These are phyloP conservation scores for Pseudogymnoascus pannorum DNA, from an alignment of 2,329 filamentous ascomycete genomes.

Conservation along the genomic window DNA sequence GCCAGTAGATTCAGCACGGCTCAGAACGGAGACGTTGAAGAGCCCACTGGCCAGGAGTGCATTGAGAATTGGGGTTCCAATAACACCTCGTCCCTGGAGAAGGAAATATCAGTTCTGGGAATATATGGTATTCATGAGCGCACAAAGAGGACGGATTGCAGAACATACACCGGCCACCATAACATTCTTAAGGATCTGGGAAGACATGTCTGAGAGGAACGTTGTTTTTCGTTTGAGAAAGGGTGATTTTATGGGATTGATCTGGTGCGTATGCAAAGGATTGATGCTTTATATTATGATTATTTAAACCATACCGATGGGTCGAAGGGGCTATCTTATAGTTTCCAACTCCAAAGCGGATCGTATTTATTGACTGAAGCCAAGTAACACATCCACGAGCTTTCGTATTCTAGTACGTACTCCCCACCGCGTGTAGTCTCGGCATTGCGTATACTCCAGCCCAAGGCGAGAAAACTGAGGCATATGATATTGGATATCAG, in stretches of 20 bases:
- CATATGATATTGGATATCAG: background rate
- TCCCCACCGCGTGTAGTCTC: background rate
- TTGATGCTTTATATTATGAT: background rate
- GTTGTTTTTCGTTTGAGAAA: background rate
- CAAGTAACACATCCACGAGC: background rate
- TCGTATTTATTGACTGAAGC: background rate
- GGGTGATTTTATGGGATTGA: background rate
- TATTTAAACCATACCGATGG: background rate
- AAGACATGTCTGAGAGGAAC: background rate
- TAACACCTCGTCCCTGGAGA: slow-evolving; percentile 23
- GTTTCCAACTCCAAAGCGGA: background rate
- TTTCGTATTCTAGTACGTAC: background rate
- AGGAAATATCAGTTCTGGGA: background rate
- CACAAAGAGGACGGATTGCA: background rate
- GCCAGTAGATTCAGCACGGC: slow-evolving; percentile 23
- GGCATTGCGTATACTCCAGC: background rate
- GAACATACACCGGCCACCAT: background rate
- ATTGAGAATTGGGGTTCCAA: slow-evolving; percentile 26
- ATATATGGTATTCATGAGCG: background rate
- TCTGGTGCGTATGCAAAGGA: background rate
- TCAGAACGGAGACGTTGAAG: slow-evolving; percentile 29
- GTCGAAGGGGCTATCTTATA: background rate
- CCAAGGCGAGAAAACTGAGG: background rate
- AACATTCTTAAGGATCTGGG: background rate
- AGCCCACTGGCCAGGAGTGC: slow-evolving; percentile 24